These are phyloP conservation scores for Aspergillus jensenii DNA, from an alignment of 2,329 filamentous ascomycete species.

Conservation along the genomic window DNA sequence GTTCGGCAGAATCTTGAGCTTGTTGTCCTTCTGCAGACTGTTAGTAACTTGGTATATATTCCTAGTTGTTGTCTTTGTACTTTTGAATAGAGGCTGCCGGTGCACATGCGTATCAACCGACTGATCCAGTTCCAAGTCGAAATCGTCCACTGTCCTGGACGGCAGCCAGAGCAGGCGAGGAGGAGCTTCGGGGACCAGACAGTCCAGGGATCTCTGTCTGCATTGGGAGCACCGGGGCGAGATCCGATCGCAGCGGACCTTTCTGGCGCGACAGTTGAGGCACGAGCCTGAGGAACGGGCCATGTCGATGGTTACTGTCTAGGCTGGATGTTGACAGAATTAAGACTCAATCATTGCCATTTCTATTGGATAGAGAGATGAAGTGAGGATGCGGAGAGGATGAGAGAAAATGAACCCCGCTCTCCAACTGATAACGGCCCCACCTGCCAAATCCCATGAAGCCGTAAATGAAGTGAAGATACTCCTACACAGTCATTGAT, in stretches of 20 bases:
- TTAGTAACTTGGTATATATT: background rate
- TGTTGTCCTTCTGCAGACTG: background rate
- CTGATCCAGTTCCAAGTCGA: background rate
- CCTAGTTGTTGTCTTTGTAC: background rate
- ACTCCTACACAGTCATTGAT: no score
- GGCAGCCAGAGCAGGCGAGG: slow-evolving; percentile 8
- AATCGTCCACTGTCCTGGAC: background rate
- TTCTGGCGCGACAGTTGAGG: slow-evolving; percentile 6
- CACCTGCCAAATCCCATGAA: no score
- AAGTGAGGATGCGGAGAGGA: no score
- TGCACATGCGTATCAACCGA: slow-evolving; percentile 2
- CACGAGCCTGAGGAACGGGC: background rate
- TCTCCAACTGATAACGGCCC: no score
- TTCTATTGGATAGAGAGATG: no score
- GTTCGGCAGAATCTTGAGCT: background rate
- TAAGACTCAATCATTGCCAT: no score
- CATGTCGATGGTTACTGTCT: no score
- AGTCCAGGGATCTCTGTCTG: background rate
- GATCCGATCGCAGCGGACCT: slow-evolving; percentile 9
- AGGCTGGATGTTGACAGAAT: no score
- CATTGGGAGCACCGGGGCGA: slow-evolving; percentile 6
- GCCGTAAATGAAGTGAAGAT: no score
- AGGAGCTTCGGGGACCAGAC: background rate
- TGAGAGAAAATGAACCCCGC: no score
- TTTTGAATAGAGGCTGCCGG: background rate